Base-by-base conservation (phyloP, 305 asterid species). In the Solanum aculeatissimum region DNA sequence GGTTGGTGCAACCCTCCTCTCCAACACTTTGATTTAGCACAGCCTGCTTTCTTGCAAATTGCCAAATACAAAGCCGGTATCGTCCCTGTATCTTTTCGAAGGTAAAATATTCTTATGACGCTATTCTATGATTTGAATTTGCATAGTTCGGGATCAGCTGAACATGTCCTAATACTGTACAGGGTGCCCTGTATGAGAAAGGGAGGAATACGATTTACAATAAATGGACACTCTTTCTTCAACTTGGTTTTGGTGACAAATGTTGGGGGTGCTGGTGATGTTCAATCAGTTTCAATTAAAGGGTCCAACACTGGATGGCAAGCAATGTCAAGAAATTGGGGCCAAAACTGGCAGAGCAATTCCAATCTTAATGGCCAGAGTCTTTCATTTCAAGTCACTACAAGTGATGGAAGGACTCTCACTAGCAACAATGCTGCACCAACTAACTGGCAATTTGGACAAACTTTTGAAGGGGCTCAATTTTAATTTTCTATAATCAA, bases 1-100 rank as follows among this genome's bases (percentile, higher is more conserved):
- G 98, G 98, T 1, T 95, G 98, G 98, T 95, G 98, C 92, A 95
- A 95, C 81, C 94, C 97, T 53, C 98, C 98, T 13, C 97, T 92
- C 3, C 93, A 91, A 42, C 98, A 95, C 88, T 95, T 95, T 70
- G 98, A 95, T 47, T 21, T 95, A 87, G 98, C 98, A 0, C 87
- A 93, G 71, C 98, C 98, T 0, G 96, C 96, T 55, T 95, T 84
- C 90, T 60, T 93, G 86, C 97, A 95, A 82, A 95, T 95, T 38
- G 98, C 94, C 1, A 92, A 91, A 4, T 95, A 93, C 85, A 70
- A 91, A 16, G 98, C 98, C 10, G 97, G 98, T 62, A 95, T 95
- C 21, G 98, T 95, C 57, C 97, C 98, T 0, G 93, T 95, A 54
- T 85, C 90, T 60, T 95, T 88, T 83, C 78, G 94, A 80, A 92